Percentiles rank a stretch among this genome's conserved stretches.
These are phyloP conservation scores for Thamnidium elegans DNA, from an alignment of 192 early-diverging fungal species.

Conservation along the genomic window DNA sequence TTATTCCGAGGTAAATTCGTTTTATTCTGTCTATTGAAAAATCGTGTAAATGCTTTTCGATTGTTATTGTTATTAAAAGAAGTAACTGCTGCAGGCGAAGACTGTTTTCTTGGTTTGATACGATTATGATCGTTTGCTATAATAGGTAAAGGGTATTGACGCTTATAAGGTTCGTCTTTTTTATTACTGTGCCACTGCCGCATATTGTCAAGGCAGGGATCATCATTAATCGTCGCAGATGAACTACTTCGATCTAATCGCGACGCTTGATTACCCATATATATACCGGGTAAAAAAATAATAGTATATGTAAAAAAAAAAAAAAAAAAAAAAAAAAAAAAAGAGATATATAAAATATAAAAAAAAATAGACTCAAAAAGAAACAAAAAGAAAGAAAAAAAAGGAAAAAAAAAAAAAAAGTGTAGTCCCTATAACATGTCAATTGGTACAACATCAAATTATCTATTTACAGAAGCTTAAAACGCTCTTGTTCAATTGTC, in stretches of 20 bases:
- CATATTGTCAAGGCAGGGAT: slow-evolving; percentile 15
- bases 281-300: not conserved
- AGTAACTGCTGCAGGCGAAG: slow-evolving; percentile 16
- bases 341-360: not conserved
- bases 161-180: slow-evolving; percentile 16
- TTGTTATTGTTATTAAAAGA: not conserved
- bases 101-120: slow-evolving; percentile 28
- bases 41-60: not conserved
- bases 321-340: slow-evolving; percentile 1
- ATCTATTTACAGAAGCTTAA: too few relatives aligned
- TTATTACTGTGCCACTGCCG: slow-evolving; percentile 12
- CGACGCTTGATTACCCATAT: slow-evolving; percentile 29
- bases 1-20: not conserved
- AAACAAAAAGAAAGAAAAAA: not conserved
- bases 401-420: not conserved
- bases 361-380: not conserved
- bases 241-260: slow-evolving; percentile 13
- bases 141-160: slow-evolving; percentile 28
- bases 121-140: slow-evolving; percentile 3
- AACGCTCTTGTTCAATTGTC: too few relatives aligned
- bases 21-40: slow-evolving; percentile 11
- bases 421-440: not conserved
- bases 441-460: not conserved
- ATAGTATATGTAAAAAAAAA: not conserved
- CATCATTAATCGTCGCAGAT: slow-evolving; percentile 20